Evolutionary conservation across 2,329 filamentous ascomycete species (phyloP), one percentile per base, ranked within the genome.

Genomic region (Pochonia chlamydosporia): DNA sequence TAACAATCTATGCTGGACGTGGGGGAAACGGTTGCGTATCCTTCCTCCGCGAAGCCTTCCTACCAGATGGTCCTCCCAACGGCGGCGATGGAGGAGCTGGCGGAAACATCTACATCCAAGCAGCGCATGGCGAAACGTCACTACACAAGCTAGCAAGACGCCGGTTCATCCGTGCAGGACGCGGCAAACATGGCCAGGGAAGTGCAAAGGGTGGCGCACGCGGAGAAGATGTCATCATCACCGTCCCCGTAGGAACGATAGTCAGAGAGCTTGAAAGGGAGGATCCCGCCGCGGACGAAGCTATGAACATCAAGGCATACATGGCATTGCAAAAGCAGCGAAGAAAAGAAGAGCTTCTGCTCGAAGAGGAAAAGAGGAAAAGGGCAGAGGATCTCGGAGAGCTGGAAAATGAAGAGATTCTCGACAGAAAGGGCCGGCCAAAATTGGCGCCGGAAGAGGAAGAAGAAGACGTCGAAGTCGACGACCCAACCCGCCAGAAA

Each of bases 21-120:
- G 93, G 93, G 23, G 93, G 93, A 8, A 84, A 93, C 61, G 93
- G 93, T 53, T 99, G 93, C 62, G 89, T 97, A 43, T 93, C 93
- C 0, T 99, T 97, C 63, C 71, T 95, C 37, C 85, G 92, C 18
- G 93, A 99, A 59, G 92, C 92, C 53, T 97, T 87, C 66, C 76
- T 96, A 25, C 81, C 84, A 39, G 84, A 95, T 54, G 93, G 93
- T 0, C 93, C 93, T 10, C 82, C 93, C 9, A 97, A 99, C 65
- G 93, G 93, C 42, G 93, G 93, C 50, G 90, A 99, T 62, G 93
- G 93, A 36, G 93, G 93, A 4, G 86, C 82, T 47, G 93, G 93
- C 52, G 93, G 93, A 33, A 95, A 87, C 58, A 75, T 99, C 55
- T 97, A 95, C 65, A 95, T 99, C 49, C 92, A 97, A 68, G 91